Base-by-base conservation (phyloP, 176 grass and related monocot genomes). In the Oryza nivara region DNA sequence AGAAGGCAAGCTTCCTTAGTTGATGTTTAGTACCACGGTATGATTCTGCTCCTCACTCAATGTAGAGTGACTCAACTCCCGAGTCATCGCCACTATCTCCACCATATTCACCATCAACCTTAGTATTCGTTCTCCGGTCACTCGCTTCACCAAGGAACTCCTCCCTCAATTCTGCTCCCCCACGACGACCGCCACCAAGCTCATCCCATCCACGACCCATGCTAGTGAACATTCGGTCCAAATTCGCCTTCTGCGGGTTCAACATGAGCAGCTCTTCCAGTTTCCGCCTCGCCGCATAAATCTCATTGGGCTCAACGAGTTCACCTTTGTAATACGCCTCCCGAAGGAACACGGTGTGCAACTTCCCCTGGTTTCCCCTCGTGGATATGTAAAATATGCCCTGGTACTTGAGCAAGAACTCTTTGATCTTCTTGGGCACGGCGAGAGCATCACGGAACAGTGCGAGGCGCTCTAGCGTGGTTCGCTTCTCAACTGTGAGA, bases 361-460 rank as follows among this genome's bases (percentile, higher is more conserved):
- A 88, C 77, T 98, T 90, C 65, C 96, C 89, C 58, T 90, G 87
- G 47, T 98, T 94, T 17, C 96, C 96, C 43, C 93, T 90, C 0
- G 96, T 95, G 1, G 93, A 98, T 66, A 98, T 86, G 73, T 98
- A 95, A 68, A 98, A 98, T 67, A 98, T 92, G 20, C 96, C 93
- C 74, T 98, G 91, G 36, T 98, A 91, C 56, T 93, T 90, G 4
- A 94, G 88, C 73, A 98, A 79, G 77, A 98, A 98, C 80, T 90
- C 96, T 67, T 95, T 95, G 41, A 95, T 83, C 90, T 98, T 98
- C 66, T 98, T 95, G 12, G 93, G 96, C 58, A 95, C 87, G 1
- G 89, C 91, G 0, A 95, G 87, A 0, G 89, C 93, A 1, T 95
- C 93, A 0, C 91, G 91, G 74, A 98, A 98, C 23, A 91, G 34